Base-by-base conservation (phyloP, 371 early-diverging fungal species). In the Mortierella sp. region DNA sequence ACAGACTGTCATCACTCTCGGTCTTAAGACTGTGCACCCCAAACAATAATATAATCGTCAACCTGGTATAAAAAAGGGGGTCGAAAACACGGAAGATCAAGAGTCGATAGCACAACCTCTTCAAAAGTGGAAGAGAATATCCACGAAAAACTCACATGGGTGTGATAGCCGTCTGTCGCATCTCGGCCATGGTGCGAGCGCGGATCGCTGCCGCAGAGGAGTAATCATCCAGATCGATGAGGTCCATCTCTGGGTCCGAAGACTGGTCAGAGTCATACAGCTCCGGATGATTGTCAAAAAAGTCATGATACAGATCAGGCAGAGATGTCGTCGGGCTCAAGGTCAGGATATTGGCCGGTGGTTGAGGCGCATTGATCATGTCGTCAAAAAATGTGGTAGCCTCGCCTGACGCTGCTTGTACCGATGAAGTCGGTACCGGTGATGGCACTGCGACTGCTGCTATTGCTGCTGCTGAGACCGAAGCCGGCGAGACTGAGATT, bases 321-420 rank as follows among this genome's bases (percentile, higher is more conserved):
- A 76, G 24, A 11, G 69, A 60, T 23, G 70, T 70, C 28, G 76
- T 64, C 32, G 70, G 70, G 46, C 70, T 70, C 61, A 70, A 50
- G 31, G 70, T 60, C 58, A 69, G 34, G 48, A 76, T 76, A 26
- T 76, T 76, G 47, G 76, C 64, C 0, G 76, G 70, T 6, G 70
- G 70, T 53, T 69, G 64, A 15, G 70, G 76, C 23, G 76, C 76
- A 41, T 76, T 76, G 64, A 76, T 76, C 76, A 76, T 64, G 42
- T 76, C 76, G 41, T 76, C 76, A 58, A 76, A 76, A n/a, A 76
- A 76, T 27, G 76, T 76, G 6, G 76, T 76, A 23, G 76, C 76
- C 54, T 69, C 70, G 11, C 57, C 61, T 12, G 57, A 24, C 26
- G 51, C 47, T 57, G 42, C 53, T 58, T 54, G 2, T 34, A 19